These are phyloP conservation scores for Boletus speciosus DNA, from an alignment of 768 basidiomycete genomes.

Conservation along the genomic window DNA sequence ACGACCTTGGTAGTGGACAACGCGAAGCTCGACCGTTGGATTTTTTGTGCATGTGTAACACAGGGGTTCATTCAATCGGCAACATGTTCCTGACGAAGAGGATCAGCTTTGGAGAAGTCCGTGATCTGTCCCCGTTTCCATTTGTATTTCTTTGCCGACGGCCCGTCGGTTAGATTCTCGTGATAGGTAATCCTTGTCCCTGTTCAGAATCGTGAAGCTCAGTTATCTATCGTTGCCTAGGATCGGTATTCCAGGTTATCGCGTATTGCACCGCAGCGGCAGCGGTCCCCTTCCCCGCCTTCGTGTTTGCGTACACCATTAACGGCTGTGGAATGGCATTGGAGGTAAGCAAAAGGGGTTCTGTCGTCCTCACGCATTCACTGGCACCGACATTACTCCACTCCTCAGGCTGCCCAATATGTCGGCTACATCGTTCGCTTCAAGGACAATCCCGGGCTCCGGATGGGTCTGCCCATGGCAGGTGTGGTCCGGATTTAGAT, in stretches of 20 bases:
- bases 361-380: slow-evolving; percentile 21
- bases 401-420: slow-evolving; percentile 38
- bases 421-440: slow-evolving; percentile 41
- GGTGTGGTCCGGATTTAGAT: slow-evolving; percentile 19
- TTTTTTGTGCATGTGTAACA: background rate
- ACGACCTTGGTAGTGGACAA: slow-evolving; percentile 36
- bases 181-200: slow-evolving; percentile 38
- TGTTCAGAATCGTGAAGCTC: slow-evolving; percentile 22
- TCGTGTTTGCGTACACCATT: slow-evolving; percentile 1
- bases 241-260: background rate
- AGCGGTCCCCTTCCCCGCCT: background rate
- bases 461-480: slow-evolving; percentile 46
- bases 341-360: background rate
- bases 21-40: slow-evolving; percentile 14
- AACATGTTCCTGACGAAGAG: slow-evolving; percentile 43
- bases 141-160: background rate
- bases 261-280: background rate
- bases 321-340: slow-evolving; percentile 4
- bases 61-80: slow-evolving; percentile 43
- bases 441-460: slow-evolving; percentile 32
- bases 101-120: slow-evolving; percentile 40
- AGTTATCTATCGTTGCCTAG: background rate
- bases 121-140: background rate
- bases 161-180: slow-evolving; percentile 33
- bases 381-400: background rate